phyloP scores from a whole-genome alignment of 768 basidiomycete species.

The Russula earlei region DNA sequence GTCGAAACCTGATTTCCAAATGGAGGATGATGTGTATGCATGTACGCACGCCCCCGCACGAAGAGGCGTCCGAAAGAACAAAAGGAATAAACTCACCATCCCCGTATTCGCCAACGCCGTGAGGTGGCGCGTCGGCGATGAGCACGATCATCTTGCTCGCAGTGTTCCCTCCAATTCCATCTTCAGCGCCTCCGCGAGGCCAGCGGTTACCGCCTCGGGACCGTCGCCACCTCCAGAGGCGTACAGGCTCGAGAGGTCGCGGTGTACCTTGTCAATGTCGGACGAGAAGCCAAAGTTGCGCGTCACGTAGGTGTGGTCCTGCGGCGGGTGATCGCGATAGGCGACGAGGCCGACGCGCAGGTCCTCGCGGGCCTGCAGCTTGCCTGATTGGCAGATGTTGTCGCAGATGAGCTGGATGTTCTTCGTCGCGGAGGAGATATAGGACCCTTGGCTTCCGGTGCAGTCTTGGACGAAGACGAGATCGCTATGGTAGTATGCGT shows the following conservation, averaged over 20 bases:
- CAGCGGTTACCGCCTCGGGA: constrained; percentile 94
- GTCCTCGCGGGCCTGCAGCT: constrained; percentile 79
- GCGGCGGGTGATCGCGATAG: constrained; percentile 94
- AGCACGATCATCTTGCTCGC: constrained; percentile 95
- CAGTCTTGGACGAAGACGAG: constrained; percentile 94
- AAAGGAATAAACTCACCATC: constrained; percentile 52
- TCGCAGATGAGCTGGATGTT: constrained; percentile 95
- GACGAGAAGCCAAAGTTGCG: constrained; percentile 94
- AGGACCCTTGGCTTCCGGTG: constrained; percentile 84
- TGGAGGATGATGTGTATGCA: constrained; percentile 12
- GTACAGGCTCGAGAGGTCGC: constrained; percentile 72
- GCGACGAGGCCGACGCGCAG: constrained; percentile 88
- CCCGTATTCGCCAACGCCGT: constrained; percentile 95
- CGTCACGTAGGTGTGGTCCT: constrained; percentile 90
- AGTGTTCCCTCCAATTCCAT: constrained; percentile 84
- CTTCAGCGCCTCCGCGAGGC: constrained; percentile 71
- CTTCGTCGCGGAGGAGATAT: constrained; percentile 89
- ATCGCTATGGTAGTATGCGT: constrained; percentile 48
- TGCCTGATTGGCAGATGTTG: constrained; percentile 90
- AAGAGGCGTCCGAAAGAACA: constrained; percentile 2
- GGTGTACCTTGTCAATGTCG: constrained; percentile 80
- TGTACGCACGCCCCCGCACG: constrained; percentile 7
- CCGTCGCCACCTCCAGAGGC: constrained; percentile 92
- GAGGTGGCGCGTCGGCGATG: constrained; percentile 95
- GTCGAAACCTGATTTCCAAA: constrained; percentile 58